Base-by-base conservation (phyloP, 495 filamentous ascomycete genomes). In the Neurospora africana region DNA sequence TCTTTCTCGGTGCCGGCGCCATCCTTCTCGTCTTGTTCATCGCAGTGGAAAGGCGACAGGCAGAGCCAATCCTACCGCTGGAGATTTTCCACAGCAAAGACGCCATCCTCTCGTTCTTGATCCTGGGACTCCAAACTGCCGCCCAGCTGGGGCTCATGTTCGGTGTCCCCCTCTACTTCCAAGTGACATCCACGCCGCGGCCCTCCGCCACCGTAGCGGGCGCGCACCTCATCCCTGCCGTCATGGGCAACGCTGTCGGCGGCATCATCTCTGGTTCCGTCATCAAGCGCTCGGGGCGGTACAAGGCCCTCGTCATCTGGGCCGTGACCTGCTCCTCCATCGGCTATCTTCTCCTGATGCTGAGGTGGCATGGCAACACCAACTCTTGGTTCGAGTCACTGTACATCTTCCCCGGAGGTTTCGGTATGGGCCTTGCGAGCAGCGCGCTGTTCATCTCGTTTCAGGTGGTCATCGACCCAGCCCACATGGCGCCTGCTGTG, bases 131-230 rank as follows among this genome's bases (percentile, higher is more conserved):
- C 0, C 89, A 91, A 43, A 81, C 79, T 0, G 84, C 83, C 0
- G 88, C 90, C 0, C 90, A 93, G 72, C 72, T 90, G 3, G 81
- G 81, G 76, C 86, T 82, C 83, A 87, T 88, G 84, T 85, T 84
- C 58, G 81, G 82, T n/a, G 85, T 92, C 0, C 91, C 91, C 0
- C 79, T 93, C 0, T 93, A 92, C 77, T 92, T 92, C 75, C 88
- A 91, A 73, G 85, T 91, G n/a, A 90, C 89, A 0, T 74, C 81
- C 5, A 76, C 82, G 0, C 53, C 27, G 21, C 53, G 53, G 15
- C 83, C 83, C 6, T 88, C 87, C 10, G 85, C 86, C 69, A 87
- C 89, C 1, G 76, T 79, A 0, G 85, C 90, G 0, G 91, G 90
- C 1, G 82, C 83, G 0, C 88, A 91, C 75, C 81, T 93, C 0